phyloP scores from a whole-genome alignment of 164 flowering plant species.

The Berberis thunbergii region DNA sequence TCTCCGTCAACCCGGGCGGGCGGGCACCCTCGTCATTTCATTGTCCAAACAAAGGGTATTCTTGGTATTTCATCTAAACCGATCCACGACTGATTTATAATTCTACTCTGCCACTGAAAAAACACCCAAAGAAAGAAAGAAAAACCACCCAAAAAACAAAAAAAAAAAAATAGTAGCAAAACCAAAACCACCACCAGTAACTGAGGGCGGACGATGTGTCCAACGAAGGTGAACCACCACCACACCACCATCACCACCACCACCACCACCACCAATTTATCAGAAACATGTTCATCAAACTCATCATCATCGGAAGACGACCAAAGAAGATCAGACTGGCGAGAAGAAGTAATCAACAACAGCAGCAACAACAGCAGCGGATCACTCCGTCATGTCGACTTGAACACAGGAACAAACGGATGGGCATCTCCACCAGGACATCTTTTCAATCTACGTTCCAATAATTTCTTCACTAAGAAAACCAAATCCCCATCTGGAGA shows the following conservation, averaged over 20 bases:
- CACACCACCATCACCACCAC: conserved; percentile 13
- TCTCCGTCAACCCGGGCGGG: no score
- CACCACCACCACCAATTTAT: no score
- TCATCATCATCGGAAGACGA: background rate
- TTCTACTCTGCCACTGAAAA: no score
- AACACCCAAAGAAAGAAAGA: no score
- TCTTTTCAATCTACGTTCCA: conserved; percentile 57
- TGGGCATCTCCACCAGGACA: conserved; percentile 97
- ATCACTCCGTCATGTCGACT: conserved; percentile 25
- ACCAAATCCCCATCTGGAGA: conserved; percentile 63
- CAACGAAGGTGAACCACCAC: conserved; percentile 31
- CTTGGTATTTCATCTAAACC: no score
- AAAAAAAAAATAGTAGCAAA: background rate
- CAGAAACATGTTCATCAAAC: no score
- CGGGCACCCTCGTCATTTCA: no score
- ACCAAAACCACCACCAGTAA: no score
- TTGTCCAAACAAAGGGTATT: no score
- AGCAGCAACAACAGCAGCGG: conserved; percentile 66
- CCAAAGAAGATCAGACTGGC: conserved; percentile 39
- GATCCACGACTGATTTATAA: no score
- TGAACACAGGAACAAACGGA: conserved; percentile 54
- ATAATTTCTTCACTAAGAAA: conserved; percentile 43
- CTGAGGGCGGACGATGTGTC: conserved; percentile 25
- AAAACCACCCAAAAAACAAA: background rate
- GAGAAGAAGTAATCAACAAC: conserved; percentile 46